Base-by-base conservation (phyloP, 192 early-diverging fungal genomes). In the Backusella macrospora region DNA sequence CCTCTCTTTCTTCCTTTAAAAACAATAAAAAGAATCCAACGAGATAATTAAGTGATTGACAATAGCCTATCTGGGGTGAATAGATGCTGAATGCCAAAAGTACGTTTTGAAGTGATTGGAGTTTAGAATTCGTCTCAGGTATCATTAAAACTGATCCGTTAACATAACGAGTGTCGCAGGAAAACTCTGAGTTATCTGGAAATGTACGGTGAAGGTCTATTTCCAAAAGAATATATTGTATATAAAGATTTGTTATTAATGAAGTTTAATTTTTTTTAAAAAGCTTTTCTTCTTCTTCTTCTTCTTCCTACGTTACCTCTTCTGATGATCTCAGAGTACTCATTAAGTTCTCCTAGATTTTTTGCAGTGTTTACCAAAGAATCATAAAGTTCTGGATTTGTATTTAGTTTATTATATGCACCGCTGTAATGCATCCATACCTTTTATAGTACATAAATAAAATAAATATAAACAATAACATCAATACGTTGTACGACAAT, bases 161-260 rank as follows among this genome's bases (percentile, higher is more conserved):
- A 65, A 37, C 18, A 66, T 76, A 18, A 81, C 62, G 23, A 68
- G 26, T 34, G 23, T 81, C 81, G 15, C 86, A 83, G 62, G 84
- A 82, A 78, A 95, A 93, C 62, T 88, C 80, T 44, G 84, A 83
- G 68, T 95, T 94, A 74, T 94, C 90, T 6, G 94, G 94, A 75
- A 95, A 95, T 2, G 94, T 95, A 39, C 94, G 86, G 72, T 94
- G 89, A 42, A 95, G 79, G 82, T 95, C 93, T 92, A 37, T 37
- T 44, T 45, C n/a, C 21, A 59, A 12, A 59, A 23, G 10, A 59
- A 43, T 43, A 43, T 43, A 9, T 43, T 43, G 42, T 43, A 43
- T 43, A 43, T 10, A 43, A 59, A 59, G 26, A 7, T 4, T 26
- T 59, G 52, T 59, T 59, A 59, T 49, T n/a, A 49, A 49, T 18